Evolutionary conservation across 1,284 basidiomycete genomes (phyloP).

Genomic region (Cutaneotrichosporon dermatis): DNA sequence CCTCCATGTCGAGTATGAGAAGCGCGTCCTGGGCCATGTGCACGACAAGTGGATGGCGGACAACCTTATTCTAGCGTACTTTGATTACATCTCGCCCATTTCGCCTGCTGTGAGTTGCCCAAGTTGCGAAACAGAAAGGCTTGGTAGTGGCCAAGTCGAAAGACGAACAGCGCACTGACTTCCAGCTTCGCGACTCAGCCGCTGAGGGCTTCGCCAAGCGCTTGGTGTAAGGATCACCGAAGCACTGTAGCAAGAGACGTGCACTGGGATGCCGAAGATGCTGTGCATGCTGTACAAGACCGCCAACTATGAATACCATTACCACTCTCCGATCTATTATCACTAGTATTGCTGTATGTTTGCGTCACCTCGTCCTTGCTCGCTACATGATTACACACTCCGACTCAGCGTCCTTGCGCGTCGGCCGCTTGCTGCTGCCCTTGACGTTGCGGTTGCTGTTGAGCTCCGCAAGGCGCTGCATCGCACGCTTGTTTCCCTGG

Average conservation of each 20-base stretch:
- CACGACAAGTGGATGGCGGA: constrained; percentile 44
- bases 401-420: constrained; percentile 82
- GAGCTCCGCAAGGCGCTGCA: constrained; percentile 83
- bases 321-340: neutral
- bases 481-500: constrained; percentile 51
- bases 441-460: constrained; percentile 47
- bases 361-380: neutral
- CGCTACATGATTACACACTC: constrained; percentile 75
- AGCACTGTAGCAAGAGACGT: neutral
- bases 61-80: constrained; percentile 50
- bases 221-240: neutral
- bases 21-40: constrained; percentile 44
- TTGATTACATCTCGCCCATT: constrained; percentile 46
- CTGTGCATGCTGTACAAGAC: constrained; percentile 15
- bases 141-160: neutral
- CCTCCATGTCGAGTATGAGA: constrained; percentile 27
- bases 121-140: neutral
- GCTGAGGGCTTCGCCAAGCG: constrained; percentile 1
- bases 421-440: constrained; percentile 65
- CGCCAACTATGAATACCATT: constrained; percentile 4
- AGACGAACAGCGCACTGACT: neutral
- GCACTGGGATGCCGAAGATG: neutral
- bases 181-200: constrained; percentile 4
- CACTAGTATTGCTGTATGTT: neutral
- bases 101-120: constrained; percentile 20